These are phyloP conservation scores for Cenchrus fungigraminus DNA, from an alignment of 176 grass and related monocot species.

Conservation along the genomic window DNA sequence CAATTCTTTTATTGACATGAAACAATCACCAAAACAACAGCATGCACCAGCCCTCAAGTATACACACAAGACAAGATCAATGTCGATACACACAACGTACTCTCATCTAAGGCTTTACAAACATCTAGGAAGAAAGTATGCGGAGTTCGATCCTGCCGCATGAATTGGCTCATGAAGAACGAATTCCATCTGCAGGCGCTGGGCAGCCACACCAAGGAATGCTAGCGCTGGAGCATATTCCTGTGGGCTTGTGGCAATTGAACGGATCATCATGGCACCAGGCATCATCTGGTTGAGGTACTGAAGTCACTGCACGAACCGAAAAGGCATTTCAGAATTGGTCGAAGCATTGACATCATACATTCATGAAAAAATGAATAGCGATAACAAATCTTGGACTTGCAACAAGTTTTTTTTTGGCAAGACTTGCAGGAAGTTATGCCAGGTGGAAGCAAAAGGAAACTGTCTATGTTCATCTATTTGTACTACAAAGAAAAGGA, in stretches of 20 bases:
- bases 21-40: conserved; percentile 14
- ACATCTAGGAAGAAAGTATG: conserved; percentile 23
- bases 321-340: background rate
- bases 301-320: conserved; percentile 22
- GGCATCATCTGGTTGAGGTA: background rate
- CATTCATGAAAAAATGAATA: background rate
- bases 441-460: background rate
- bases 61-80: conserved; percentile 31
- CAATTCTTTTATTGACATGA: conserved; percentile 20
- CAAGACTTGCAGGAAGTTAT: background rate
- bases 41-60: background rate
- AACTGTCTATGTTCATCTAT: background rate
- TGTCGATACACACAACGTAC: background rate
- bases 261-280: background rate
- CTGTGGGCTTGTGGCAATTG: background rate
- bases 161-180: background rate
- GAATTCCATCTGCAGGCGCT: background rate
- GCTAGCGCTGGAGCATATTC: background rate
- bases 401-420: background rate
- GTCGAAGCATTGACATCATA: background rate
- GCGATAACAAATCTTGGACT: background rate
- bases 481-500: background rate
- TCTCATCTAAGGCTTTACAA: conserved; percentile 31
- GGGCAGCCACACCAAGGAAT: background rate
- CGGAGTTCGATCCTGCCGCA: background rate